These are phyloP conservation scores for Diddensiella santjacobensis DNA, from an alignment of 805 yeast genomes.

Conservation along the genomic window DNA sequence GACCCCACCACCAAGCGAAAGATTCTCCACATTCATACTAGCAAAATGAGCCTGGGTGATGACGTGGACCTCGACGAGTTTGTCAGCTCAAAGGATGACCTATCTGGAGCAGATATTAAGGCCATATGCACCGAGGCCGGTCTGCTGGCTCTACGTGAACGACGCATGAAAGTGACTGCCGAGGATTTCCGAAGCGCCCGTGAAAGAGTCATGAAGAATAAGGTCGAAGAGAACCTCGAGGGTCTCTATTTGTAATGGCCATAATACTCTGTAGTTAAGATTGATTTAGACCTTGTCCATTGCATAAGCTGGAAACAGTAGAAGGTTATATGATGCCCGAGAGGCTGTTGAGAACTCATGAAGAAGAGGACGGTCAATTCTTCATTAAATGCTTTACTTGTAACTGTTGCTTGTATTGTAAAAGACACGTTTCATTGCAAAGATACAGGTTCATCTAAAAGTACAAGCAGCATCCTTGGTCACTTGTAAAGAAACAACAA, in stretches of 20 bases:
- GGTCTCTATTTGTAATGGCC: constrained; percentile 71
- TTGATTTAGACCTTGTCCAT: not conserved
- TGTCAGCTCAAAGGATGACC: constrained; percentile 85
- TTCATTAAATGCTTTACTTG: too few relatives aligned
- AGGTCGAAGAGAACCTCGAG: constrained; percentile 93
- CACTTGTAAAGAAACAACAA: too few relatives aligned
- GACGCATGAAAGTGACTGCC: constrained; percentile 96
- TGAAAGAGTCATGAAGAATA: constrained; percentile 92
- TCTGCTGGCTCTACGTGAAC: constrained; percentile 87
- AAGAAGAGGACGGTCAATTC: too few relatives aligned
- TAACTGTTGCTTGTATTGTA: too few relatives aligned
- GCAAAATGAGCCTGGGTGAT: constrained; percentile 83
- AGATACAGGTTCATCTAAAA: too few relatives aligned
- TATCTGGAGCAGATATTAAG: constrained; percentile 96
- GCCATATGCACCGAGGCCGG: constrained; percentile 99
- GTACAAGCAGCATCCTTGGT: too few relatives aligned
- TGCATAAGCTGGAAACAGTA: not conserved
- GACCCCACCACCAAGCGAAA: constrained; percentile 90
- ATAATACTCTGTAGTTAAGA: too few relatives aligned
- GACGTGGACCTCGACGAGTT: constrained; percentile 88
- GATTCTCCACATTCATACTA: constrained; percentile 86
- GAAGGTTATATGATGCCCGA: not conserved
- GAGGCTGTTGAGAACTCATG: too few relatives aligned
- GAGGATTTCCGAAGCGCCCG: constrained; percentile 91
- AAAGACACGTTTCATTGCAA: too few relatives aligned